Evolutionary conservation across 1,284 basidiomycete genomes (phyloP), one percentile per base, ranked within the genome.

Genomic region (Irpex sp.): DNA sequence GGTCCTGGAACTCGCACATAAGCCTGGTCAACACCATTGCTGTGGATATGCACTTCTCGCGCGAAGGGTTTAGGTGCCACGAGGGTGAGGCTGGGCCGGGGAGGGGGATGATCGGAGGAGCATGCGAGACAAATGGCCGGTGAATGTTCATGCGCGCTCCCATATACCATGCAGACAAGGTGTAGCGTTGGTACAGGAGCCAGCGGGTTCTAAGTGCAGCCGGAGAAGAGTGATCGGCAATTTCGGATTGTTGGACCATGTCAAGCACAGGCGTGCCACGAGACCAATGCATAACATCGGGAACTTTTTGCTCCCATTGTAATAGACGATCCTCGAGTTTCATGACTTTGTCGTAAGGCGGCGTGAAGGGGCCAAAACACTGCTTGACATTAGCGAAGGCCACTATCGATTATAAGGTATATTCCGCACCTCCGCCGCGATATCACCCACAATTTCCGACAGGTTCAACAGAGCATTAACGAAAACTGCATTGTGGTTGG

Each of bases 311-410:
- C 64, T 79, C 76, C 82, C 83, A 85, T 37, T 75, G 70, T 60
- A 78, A 69, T 64, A 80, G 76, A 51, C 77, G 78, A 44, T 72
- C 69, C 64, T 83, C 81, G 67, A 82, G 71, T 40, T 78, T 77
- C 48, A 79, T 71, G 57, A 80, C 77, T 11, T 73, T 69, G 5
- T 70, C 62, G 60, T 76, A 78, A 38, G 77, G 71, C 8, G 79
- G 79, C 47, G 74, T 67, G 4, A 71, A 63, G 7, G 75, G 67
- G 11, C 76, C 74, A 44, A 81, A 76, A 67, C 79, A 83, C 82
- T 83, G 65, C 38, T 54, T 48, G 17, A 36, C n/a, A 40, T 61
- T 31, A 65, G 55, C n/a, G 36, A 62, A 60, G 26, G 55, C 17
- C 17, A n/a, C 48, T 5, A 47, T 11, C 51, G 34, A 62, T 31